phyloP scores from a whole-genome alignment of 495 filamentous ascomycete species.

The Parathielavia hyrcaniae region DNA sequence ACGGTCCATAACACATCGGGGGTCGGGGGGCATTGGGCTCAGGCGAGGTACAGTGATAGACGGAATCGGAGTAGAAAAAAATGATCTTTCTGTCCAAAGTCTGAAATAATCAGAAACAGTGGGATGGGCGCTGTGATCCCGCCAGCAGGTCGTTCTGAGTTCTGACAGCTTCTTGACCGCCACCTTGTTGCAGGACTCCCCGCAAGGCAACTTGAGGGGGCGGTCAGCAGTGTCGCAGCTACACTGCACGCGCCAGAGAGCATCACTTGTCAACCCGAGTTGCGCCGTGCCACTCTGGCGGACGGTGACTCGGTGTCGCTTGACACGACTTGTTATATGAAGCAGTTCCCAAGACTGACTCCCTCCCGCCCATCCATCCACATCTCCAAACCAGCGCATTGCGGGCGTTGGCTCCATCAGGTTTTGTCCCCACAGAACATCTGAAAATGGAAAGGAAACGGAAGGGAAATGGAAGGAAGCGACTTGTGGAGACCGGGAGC shows the following conservation, averaged over 20 bases:
- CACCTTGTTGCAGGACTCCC: too few species aligned
- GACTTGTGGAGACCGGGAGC: background rate
- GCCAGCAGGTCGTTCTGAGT: too few species aligned
- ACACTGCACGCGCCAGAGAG: background rate
- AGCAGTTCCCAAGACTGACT: slow-evolving; percentile 14
- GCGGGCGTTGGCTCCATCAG: slow-evolving; percentile 1
- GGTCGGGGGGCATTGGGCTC: slow-evolving; percentile 13
- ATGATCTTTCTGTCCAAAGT: background rate
- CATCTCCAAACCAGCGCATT: background rate
- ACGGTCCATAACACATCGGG: slow-evolving; percentile 16
- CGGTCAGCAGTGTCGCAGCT: background rate
- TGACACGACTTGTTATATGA: background rate
- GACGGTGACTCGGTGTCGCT: slow-evolving; percentile 13
- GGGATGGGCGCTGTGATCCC: background rate
- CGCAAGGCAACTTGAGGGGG: background rate
- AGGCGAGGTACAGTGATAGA: slow-evolving; percentile 15
- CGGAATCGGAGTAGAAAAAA: slow-evolving; percentile 16
- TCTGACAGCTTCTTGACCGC: background rate
- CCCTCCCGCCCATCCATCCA: slow-evolving; percentile 3
- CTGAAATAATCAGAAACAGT: background rate
- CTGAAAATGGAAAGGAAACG: background rate
- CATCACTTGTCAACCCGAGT: too few species aligned
- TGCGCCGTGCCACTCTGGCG: background rate
- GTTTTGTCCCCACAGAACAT: slow-evolving; percentile 3
- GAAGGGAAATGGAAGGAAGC: background rate